Evolutionary conservation across 2,329 filamentous ascomycete species (phyloP), one percentile per base, ranked within the genome.

Genomic region (Alternaria ethzedia): DNA sequence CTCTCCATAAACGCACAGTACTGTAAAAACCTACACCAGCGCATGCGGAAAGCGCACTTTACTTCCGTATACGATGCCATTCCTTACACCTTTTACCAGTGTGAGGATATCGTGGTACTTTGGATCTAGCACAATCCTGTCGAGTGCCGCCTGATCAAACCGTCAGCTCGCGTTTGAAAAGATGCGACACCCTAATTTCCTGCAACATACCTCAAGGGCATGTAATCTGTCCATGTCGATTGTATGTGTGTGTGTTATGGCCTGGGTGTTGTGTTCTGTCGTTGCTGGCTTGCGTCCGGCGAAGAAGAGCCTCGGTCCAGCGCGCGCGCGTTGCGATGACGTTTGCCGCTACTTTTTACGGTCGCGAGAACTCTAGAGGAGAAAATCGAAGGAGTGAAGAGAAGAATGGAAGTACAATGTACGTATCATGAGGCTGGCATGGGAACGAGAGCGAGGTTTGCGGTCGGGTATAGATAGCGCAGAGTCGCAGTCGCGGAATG

Each of bases 1-100:
- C 1, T 8, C 7, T 21, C 49, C 49, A 9, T 13, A 4, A 52
- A 20, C 13, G 11, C 7, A 25, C 15, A 4, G 0, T 2, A 3
- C 7, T 15, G 13, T 3, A 6, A 6, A 2, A 44, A 72, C 83
- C 67, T 85, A 89, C 87, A 99, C 96, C 71, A 99, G 87, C 65
- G 96, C 96, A 83, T 99, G 96, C 69, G 96, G 96, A 83, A 99
- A 98, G 68, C 96, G 94, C 81, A 99, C 93, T 88, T 98, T 98
- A 74, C 92, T 89, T 65, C 96, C 96, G 83, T 99, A 99, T 67
- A 99, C 93, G 70, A 94, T 90, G 80, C 96, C 96, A 89, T 98
- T 99, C 82, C 96, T 93, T 70, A 96, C 91, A 75, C 90, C 93
- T 87, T 99, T 99, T 80, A 97, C 80, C 70, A 99, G 86, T 61